phyloP scores from a whole-genome alignment of 352 stramenopile genomes.

The Phytophthora colocasiae region DNA sequence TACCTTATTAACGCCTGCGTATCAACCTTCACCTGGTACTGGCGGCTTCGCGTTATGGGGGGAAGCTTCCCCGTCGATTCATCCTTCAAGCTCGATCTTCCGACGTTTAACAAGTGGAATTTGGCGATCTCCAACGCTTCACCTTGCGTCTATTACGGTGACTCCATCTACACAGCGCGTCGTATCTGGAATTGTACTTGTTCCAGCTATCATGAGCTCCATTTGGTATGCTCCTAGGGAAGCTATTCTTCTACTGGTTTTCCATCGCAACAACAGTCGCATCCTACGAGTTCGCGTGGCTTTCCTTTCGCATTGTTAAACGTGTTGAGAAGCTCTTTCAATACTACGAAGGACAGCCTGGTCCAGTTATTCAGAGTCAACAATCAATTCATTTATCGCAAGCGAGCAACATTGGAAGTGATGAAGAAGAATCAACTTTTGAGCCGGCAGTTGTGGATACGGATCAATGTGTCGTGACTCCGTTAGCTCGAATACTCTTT shows the following conservation, averaged over 20 bases:
- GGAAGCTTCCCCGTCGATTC: not conserved
- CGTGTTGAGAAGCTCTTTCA: slow-evolving; percentile 2
- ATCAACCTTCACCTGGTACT: slow-evolving; percentile 1
- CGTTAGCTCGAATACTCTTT: slow-evolving; percentile 6
- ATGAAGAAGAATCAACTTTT: slow-evolving; percentile 1
- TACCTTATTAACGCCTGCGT: slow-evolving; percentile 6
- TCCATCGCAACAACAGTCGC: slow-evolving; percentile 8
- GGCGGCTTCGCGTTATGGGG: slow-evolving; percentile 2
- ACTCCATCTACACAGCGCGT: slow-evolving; percentile 5
- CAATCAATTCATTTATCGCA: slow-evolving; percentile 7
- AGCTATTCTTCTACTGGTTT: not conserved
- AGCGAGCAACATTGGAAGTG: not conserved
- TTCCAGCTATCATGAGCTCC: slow-evolving; percentile 5
- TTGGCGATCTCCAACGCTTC: slow-evolving; percentile 1
- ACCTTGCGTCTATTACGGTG: slow-evolving; percentile 1
- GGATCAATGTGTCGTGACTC: slow-evolving; percentile 2
- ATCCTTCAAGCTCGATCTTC: not conserved
- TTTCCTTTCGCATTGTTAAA: slow-evolving; percentile 1
- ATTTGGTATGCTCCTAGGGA: slow-evolving; percentile 14
- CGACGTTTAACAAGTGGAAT: not conserved
- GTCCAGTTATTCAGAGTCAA: not conserved
- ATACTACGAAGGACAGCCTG: slow-evolving; percentile 6
- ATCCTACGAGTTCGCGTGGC: slow-evolving; percentile 11
- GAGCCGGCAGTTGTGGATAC: not conserved
- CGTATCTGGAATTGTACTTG: slow-evolving; percentile 4